Conservation (phyloP, 2,329 filamentous ascomycete genomes). For the Malbranchea zuffiana region DNA sequence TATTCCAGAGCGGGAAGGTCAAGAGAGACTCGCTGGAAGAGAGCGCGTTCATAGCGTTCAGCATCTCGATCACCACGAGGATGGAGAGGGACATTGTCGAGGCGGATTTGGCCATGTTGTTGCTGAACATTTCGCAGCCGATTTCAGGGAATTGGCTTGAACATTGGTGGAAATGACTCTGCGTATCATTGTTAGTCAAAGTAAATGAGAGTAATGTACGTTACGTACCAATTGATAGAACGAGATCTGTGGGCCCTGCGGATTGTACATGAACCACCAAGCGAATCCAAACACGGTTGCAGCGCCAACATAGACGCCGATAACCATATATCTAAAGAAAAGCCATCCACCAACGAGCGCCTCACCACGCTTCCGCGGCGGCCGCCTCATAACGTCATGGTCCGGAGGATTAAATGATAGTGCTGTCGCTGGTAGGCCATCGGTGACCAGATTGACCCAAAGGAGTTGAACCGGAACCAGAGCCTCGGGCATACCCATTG, state of each 20-base stretch:
- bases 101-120: slow-evolving; percentile 75
- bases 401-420: slow-evolving; percentile 98
- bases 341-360: slow-evolving; percentile 87
- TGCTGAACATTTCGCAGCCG: slow-evolving; percentile 81
- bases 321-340: slow-evolving; percentile 94
- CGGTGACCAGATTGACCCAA: slow-evolving; percentile 97
- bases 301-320: slow-evolving; percentile 86
- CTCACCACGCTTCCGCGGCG: slow-evolving; percentile 85
- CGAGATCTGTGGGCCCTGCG: slow-evolving; percentile 76
- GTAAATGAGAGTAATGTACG: too few species aligned
- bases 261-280: slow-evolving; percentile 99
- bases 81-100: slow-evolving; percentile 86
- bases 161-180: slow-evolving; percentile 87
- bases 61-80: slow-evolving; percentile 96
- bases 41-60: slow-evolving; percentile 97
- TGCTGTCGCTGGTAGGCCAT: slow-evolving; percentile 90
- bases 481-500: slow-evolving; percentile 93
- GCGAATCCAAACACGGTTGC: slow-evolving; percentile 95
- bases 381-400: slow-evolving; percentile 91
- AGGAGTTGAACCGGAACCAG: slow-evolving; percentile 93
- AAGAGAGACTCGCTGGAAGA: slow-evolving; percentile 90
- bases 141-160: slow-evolving; percentile 74
- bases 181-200: background rate
- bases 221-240: slow-evolving; percentile 66
- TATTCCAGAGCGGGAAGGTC: slow-evolving; percentile 91